Evolutionary conservation across 2,329 filamentous ascomycete genomes (phyloP).

Genomic region (Periconia macrospinosa): DNA sequence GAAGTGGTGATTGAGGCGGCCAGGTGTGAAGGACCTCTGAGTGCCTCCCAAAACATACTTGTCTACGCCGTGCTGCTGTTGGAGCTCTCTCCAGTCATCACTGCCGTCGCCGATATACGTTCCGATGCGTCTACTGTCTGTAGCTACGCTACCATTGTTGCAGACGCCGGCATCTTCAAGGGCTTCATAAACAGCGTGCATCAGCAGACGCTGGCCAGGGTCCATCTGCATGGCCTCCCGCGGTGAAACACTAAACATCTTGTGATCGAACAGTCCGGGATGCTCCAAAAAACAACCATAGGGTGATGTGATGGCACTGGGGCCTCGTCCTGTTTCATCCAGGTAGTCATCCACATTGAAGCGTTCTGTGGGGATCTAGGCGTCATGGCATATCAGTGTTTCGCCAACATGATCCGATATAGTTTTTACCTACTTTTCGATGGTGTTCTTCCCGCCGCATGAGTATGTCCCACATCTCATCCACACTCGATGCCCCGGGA

Average conservation of each 20-base stretch:
- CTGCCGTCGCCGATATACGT: conserved; percentile 27
- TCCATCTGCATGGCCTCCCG: conserved; percentile 20
- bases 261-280: conserved; percentile 18
- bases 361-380: no score
- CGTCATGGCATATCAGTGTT: no score
- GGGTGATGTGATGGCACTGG: no score
- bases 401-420: no score
- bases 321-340: no score
- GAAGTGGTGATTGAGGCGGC: conserved; percentile 45
- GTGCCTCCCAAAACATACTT: conserved; percentile 52
- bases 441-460: no score
- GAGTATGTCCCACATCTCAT: no score
- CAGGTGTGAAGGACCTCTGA: conserved; percentile 54
- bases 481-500: no score
- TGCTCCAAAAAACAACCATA: no score
- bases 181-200: conserved; percentile 22
- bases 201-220: conserved; percentile 13
- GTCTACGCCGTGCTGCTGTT: conserved; percentile 29
- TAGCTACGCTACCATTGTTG: conserved; percentile 8
- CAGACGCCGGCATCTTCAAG: conserved; percentile 24
- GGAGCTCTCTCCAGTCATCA: conserved; percentile 28
- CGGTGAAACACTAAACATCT: conserved; percentile 24
- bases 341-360: no score
- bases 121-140: conserved; percentile 24
- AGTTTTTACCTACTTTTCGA: no score